Evolutionary conservation across 2,329 filamentous ascomycete species (phyloP), one percentile per base, ranked within the genome.

Genomic region (Cercospora sesami): DNA sequence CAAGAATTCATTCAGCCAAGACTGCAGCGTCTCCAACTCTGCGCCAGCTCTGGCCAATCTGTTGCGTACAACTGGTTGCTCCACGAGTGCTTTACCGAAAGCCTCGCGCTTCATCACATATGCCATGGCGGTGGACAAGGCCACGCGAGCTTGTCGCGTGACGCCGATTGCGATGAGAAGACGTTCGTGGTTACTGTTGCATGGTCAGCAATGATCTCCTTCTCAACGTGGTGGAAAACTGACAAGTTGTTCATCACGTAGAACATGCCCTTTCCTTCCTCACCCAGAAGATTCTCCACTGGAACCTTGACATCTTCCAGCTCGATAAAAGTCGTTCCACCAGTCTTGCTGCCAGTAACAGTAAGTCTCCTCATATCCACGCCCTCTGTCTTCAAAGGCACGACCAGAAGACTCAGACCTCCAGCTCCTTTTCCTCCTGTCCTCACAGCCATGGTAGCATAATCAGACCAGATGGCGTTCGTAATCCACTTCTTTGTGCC

Each of bases 401-500:
- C 71, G 26, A 73, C 55, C 21, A 73, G 23, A 39, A 73, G 57
- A 67, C 68, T 70, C 57, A 73, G 28, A 3, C 71, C 71, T 0
- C 90, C 90, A 0, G 78, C 74, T 0, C 87, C 81, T 0, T 65
- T 64, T 0, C 69, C 70, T 8, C 71, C 87, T 83, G 73, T 74
- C 39, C 72, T 31, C 1, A 92, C 90, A 0, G 90, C 90, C 87
- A 91, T 91, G 33, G 85, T 86, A 8, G 85, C 83, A 73, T 88
- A 89, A 67, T 91, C 86, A 7, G 86, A 83, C 89, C 88, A 91
- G 65, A 91, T 87, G 5, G 88, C 90, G 74, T 90, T 91, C 0
- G 89, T 91, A 75, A 91, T 91, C 90, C 90, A 93, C 80, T 93
- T 93, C 85, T 93, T 92, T 0, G 85, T 83, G 12, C 90, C 90